Evolutionary conservation across 805 yeast genomes (phyloP).

Genomic region (Teunomyces pallodes): DNA sequence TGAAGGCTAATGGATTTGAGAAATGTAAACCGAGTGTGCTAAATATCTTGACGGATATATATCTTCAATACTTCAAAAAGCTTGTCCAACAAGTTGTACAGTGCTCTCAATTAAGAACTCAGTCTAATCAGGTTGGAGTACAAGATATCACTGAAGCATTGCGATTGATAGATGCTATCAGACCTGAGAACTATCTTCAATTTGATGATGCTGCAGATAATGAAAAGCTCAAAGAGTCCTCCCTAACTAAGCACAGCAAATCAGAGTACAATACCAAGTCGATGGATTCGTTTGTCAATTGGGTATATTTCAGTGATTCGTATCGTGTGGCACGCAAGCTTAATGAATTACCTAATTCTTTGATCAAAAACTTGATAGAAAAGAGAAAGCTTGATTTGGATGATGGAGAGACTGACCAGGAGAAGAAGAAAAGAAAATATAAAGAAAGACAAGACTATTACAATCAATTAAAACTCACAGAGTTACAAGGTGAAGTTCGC

Average conservation of each 20-base stretch:
- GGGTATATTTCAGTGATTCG: slow-evolving; percentile 32
- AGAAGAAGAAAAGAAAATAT: slow-evolving; percentile 30
- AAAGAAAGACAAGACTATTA: slow-evolving; percentile 40
- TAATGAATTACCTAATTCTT: slow-evolving; percentile 28
- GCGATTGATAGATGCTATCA: slow-evolving; percentile 57
- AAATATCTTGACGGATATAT: slow-evolving; percentile 75
- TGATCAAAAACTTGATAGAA: slow-evolving; percentile 34
- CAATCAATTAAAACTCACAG: slow-evolving; percentile 33
- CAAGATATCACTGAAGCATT: slow-evolving; percentile 76
- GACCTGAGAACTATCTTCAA: slow-evolving; percentile 56
- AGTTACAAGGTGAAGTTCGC: slow-evolving; percentile 8
- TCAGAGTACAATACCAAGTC: slow-evolving; percentile 34
- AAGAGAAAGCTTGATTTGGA: slow-evolving; percentile 37
- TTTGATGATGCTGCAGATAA: slow-evolving; percentile 29
- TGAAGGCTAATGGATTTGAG: slow-evolving; percentile 83
- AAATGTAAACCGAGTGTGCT: slow-evolving; percentile 67
- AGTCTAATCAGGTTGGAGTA: slow-evolving; percentile 43
- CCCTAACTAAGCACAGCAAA: slow-evolving; percentile 13
- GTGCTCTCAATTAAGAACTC: slow-evolving; percentile 45
- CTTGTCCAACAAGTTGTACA: slow-evolving; percentile 49
- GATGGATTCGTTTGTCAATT: slow-evolving; percentile 34
- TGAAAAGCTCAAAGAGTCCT: slow-evolving; percentile 11
- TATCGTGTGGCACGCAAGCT: slow-evolving; percentile 20
- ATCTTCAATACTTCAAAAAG: slow-evolving; percentile 58
- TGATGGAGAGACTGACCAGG: slow-evolving; percentile 34